These are phyloP conservation scores for Alternaria consortialis DNA, from an alignment of 2,329 filamentous ascomycete species.

Conservation along the genomic window DNA sequence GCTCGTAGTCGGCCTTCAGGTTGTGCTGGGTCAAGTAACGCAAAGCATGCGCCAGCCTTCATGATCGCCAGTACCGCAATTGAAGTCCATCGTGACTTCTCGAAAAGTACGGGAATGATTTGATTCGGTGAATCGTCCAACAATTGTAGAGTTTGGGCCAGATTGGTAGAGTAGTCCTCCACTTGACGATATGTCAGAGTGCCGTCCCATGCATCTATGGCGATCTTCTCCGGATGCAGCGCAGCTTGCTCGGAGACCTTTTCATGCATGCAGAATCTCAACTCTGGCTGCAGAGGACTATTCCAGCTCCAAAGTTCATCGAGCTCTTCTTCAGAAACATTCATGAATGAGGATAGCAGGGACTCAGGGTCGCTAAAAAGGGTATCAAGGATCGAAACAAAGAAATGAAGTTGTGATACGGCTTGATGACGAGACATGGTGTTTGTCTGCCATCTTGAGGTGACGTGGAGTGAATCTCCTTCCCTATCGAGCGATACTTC, in stretches of 20 bases:
- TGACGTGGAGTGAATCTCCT: conserved; percentile 44
- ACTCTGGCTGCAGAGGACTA: conserved; percentile 53
- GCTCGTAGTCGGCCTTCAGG: conserved; percentile 45
- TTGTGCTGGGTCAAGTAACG: conserved; percentile 48
- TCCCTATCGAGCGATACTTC: conserved; percentile 37
- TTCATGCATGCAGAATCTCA: conserved; percentile 59
- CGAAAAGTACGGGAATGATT: conserved; percentile 52
- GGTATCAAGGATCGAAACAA: conserved; percentile 48
- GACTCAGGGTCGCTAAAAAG: conserved; percentile 45
- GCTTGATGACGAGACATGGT: conserved; percentile 57
- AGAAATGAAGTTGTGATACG: conserved; percentile 53
- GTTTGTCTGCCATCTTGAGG: conserved; percentile 54
- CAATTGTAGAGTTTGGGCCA: conserved; percentile 39
- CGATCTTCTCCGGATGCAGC: conserved; percentile 46
- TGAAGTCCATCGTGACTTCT: conserved; percentile 52
- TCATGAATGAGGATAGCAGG: conserved; percentile 26
- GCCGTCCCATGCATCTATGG: conserved; percentile 52
- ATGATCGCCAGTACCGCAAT: conserved; percentile 53
- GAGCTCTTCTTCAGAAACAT: conserved; percentile 50
- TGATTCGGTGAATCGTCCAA: conserved; percentile 37
- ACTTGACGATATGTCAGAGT: conserved; percentile 48
- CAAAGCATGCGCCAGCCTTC: conserved; percentile 52
- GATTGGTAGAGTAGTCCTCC: conserved; percentile 42
- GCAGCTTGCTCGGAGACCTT: conserved; percentile 54
- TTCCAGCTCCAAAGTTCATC: conserved; percentile 61